These are phyloP conservation scores for Fusarium sterilihyphosum DNA, from an alignment of 2,329 filamentous ascomycete species.

Conservation along the genomic window DNA sequence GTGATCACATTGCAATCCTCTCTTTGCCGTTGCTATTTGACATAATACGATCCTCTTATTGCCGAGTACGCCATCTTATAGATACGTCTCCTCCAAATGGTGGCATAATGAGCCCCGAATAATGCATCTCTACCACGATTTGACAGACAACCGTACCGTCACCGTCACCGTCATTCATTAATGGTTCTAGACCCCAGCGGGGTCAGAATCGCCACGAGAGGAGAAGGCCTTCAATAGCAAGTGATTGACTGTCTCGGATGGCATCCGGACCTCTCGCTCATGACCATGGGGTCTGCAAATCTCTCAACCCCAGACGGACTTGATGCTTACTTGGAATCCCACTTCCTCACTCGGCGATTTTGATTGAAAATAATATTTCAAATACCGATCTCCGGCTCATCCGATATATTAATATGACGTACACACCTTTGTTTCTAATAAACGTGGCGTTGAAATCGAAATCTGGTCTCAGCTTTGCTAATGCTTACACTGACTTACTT, in stretches of 20 bases:
- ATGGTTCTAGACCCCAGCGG: conserved; percentile 19
- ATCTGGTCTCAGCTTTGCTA: not conserved
- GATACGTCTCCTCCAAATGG: not conserved
- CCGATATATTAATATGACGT: not conserved
- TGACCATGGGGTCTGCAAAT: conserved; percentile 26
- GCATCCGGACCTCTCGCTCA: conserved; percentile 27
- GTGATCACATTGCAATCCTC: not conserved
- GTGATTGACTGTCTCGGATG: conserved; percentile 26
- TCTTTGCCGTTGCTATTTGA: not conserved
- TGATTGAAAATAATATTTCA: not conserved
- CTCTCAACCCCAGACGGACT: not conserved
- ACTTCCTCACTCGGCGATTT: not conserved
- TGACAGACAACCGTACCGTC: not conserved
- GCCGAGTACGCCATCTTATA: not conserved
- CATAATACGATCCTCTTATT: conserved; percentile 4
- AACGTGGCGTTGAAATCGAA: conserved; percentile 1
- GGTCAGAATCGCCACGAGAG: conserved; percentile 17
- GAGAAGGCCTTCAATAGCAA: not conserved
- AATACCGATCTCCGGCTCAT: conserved; percentile 4
- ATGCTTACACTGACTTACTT: conserved; percentile 6
- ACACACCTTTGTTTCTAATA: not conserved
- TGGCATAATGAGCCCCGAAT: conserved; percentile 17
- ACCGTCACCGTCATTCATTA: not conserved
- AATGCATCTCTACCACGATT: conserved; percentile 9
- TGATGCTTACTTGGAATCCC: not conserved